Evolutionary conservation across 2,329 filamentous ascomycete species (phyloP).

Genomic region (Alternaria hordeiaustralica): DNA sequence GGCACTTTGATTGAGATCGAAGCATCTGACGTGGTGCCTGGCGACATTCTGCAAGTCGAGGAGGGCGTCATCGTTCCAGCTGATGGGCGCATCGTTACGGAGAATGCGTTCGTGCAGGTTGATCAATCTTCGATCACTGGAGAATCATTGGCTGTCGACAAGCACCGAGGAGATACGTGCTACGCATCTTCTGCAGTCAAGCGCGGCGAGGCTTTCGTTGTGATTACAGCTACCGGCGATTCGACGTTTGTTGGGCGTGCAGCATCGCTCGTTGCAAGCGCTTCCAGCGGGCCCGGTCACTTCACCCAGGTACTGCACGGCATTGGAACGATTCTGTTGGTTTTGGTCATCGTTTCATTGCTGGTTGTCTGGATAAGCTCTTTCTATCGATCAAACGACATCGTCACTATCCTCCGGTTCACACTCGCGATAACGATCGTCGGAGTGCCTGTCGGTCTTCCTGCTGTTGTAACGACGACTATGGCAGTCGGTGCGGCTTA

Average conservation of each 20-base stretch:
- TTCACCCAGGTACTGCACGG: constrained; percentile 91
- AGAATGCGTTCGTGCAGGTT: constrained; percentile 84
- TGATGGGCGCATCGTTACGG: constrained; percentile 84
- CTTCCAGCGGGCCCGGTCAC: constrained; percentile 76
- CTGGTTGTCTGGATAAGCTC: constrained; percentile 84
- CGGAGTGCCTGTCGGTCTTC: constrained; percentile 90
- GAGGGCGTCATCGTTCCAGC: constrained; percentile 91
- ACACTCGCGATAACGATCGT: constrained; percentile 90
- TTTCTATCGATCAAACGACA: constrained; percentile 85
- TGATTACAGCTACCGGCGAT: constrained; percentile 85
- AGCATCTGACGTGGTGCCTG: constrained; percentile 83
- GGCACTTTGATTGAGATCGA: constrained; percentile 79
- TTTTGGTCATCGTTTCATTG: constrained; percentile 81
- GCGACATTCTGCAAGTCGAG: constrained; percentile 88
- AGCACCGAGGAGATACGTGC: constrained; percentile 80
- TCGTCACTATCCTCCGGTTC: constrained; percentile 80
- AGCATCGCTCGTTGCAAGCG: constrained; percentile 82
- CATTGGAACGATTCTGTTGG: constrained; percentile 80
- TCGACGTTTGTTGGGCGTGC: constrained; percentile 89
- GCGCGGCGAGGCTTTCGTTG: constrained; percentile 84
- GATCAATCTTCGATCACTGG: constrained; percentile 93
- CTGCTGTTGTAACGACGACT: constrained; percentile 90
- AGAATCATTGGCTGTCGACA: constrained; percentile 90
- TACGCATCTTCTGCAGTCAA: constrained; percentile 89
- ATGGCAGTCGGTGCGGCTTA: constrained; percentile 94